These are phyloP conservation scores for Colletotrichum simmondsii DNA, from an alignment of 2,329 filamentous ascomycete genomes.

Conservation along the genomic window DNA sequence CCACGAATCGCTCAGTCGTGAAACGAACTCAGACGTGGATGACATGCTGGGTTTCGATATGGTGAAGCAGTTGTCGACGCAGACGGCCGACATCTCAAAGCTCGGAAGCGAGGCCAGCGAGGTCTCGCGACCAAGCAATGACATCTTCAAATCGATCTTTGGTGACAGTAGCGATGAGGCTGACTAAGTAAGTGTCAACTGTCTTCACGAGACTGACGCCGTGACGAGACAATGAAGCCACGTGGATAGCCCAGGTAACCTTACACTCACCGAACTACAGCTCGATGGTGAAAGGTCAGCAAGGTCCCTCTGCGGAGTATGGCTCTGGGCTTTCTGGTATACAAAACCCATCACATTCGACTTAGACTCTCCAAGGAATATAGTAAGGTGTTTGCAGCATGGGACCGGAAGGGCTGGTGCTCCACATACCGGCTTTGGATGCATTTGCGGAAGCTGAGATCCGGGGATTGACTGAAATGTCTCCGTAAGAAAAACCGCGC, in stretches of 20 bases:
- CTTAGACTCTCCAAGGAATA: background rate
- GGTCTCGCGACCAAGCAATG: conserved; percentile 21
- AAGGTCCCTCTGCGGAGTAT: no score
- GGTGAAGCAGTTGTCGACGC: background rate
- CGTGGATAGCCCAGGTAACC: background rate
- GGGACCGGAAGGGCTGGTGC: no score
- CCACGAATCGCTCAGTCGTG: background rate
- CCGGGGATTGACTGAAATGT: background rate
- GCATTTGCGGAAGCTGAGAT: background rate
- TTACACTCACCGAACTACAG: background rate
- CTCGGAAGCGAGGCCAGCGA: conserved; percentile 6
- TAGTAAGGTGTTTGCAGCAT: no score
- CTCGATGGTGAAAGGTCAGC: background rate
- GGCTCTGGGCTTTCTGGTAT: background rate
- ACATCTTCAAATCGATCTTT: conserved; percentile 90
- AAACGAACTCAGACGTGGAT: background rate
- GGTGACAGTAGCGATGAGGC: conserved; percentile 82
- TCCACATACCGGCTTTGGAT: background rate
- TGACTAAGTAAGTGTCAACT: conserved; percentile 18
- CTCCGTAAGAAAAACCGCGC: background rate
- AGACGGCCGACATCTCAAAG: conserved; percentile 21
- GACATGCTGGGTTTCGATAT: background rate
- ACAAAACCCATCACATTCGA: background rate
- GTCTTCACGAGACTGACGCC: background rate
- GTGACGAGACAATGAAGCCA: background rate